Evolutionary conservation across 1,284 basidiomycete species (phyloP).

Genomic region (Puccinia hordei): DNA sequence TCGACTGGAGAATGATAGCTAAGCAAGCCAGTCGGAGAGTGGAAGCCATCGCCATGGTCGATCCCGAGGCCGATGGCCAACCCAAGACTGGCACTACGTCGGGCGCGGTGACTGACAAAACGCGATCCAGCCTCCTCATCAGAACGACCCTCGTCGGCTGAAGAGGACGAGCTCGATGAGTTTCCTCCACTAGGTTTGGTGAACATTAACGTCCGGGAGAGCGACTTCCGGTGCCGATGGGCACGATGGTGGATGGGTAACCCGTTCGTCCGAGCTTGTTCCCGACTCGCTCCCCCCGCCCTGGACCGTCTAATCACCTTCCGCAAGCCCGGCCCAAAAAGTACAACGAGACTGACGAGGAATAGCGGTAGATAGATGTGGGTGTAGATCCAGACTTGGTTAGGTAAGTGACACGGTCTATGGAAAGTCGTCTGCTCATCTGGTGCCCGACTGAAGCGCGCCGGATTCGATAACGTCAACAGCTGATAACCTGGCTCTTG

Average conservation of each 20-base stretch:
- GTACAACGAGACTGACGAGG: constrained; percentile 61
- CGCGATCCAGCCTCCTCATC: constrained; percentile 26
- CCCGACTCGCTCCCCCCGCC: not conserved
- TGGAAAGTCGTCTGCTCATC: constrained; percentile 63
- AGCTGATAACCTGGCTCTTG: constrained; percentile 79
- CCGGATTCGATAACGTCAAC: constrained; percentile 66
- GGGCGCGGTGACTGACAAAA: constrained; percentile 26
- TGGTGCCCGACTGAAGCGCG: constrained; percentile 61
- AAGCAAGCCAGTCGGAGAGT: not conserved
- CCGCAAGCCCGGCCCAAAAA: constrained; percentile 54
- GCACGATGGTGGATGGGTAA: constrained; percentile 41
- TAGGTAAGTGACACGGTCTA: constrained; percentile 69
- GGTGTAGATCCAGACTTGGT: constrained; percentile 68
- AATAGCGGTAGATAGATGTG: constrained; percentile 66
- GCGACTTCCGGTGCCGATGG: constrained; percentile 35
- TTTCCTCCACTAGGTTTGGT: not conserved
- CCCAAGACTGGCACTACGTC: constrained; percentile 25
- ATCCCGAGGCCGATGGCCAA: constrained; percentile 14
- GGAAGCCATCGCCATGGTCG: constrained; percentile 8
- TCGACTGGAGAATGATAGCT: constrained; percentile 42
- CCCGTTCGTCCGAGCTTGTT: constrained; percentile 48
- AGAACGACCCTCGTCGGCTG: constrained; percentile 15
- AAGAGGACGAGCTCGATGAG: constrained; percentile 21
- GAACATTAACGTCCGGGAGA: constrained; percentile 43
- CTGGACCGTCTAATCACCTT: not conserved